Percentiles rank a stretch among this genome's conserved stretches.
Evolutionary conservation across 2,329 filamentous ascomycete species (phyloP).

Genomic region (Alternaria sp.): DNA sequence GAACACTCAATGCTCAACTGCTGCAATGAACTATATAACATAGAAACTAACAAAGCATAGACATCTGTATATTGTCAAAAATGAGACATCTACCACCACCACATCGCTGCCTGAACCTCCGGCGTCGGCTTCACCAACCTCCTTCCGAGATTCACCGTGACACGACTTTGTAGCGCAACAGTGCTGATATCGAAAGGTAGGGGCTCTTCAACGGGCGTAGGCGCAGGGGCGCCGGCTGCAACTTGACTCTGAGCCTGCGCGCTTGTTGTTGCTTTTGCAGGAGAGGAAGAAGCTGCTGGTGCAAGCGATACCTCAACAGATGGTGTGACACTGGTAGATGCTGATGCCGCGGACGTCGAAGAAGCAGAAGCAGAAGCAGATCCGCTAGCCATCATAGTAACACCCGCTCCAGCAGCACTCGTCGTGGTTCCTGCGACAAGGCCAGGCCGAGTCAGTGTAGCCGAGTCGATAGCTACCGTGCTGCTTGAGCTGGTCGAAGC

Average conservation of each 20-base stretch:
- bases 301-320: not conserved
- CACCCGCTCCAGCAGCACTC: constrained; percentile 22
- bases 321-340: not conserved
- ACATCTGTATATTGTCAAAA: not conserved
- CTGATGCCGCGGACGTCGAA: not conserved
- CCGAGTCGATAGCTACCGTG: constrained; percentile 24
- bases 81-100: constrained; percentile 16
- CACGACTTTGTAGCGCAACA: constrained; percentile 40
- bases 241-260: constrained; percentile 33
- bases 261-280: constrained; percentile 12
- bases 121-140: constrained; percentile 29
- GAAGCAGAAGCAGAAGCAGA: constrained; percentile 4
- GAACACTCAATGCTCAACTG: constrained; percentile 21
- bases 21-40: constrained; percentile 8
- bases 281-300: not conserved
- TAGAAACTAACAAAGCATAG: not conserved
- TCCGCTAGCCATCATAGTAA: constrained; percentile 25
- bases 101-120: constrained; percentile 4
- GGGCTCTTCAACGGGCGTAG: constrained; percentile 17
- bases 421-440: constrained; percentile 22
- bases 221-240: constrained; percentile 15
- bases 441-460: constrained; percentile 26
- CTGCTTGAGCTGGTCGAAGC: constrained; percentile 16
- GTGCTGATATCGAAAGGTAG: constrained; percentile 46
- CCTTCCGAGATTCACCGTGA: constrained; percentile 43